Conservation (phyloP, 2,329 filamentous ascomycete species). For the Neofusicoccum parvum region DNA sequence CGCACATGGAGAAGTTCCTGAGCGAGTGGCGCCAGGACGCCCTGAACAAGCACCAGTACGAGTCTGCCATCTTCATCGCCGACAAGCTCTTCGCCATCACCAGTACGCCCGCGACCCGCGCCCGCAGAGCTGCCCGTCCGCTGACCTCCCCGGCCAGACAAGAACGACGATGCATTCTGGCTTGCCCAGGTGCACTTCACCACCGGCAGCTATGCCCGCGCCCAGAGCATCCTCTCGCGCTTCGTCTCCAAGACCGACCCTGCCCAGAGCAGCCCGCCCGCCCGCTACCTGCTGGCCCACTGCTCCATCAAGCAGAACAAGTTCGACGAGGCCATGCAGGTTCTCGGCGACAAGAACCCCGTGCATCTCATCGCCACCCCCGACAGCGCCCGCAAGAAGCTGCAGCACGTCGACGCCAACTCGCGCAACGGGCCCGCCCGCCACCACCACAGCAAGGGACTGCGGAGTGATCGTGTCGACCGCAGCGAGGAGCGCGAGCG, state of each 20-base stretch:
- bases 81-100: conserved; percentile 96
- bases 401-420: conserved; percentile 65
- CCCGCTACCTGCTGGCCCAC: conserved; percentile 89
- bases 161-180: conserved; percentile 94
- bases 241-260: conserved; percentile 78
- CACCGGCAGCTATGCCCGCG: conserved; percentile 91
- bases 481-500: conserved; percentile 63
- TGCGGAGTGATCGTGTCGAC: conserved; percentile 56
- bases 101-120: conserved; percentile 58
- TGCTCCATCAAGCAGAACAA: conserved; percentile 91
- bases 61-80: conserved; percentile 93
- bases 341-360: conserved; percentile 93
- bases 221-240: conserved; percentile 75
- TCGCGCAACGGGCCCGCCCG: conserved; percentile 40
- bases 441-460: conserved; percentile 44
- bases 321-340: conserved; percentile 81
- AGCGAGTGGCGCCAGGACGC: conserved; percentile 95
- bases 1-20: conserved; percentile 84
- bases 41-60: conserved; percentile 92
- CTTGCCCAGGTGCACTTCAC: conserved; percentile 98
- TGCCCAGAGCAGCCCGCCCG: conserved; percentile 77
- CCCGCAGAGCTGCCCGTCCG: conserved; percentile 1
- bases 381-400: conserved; percentile 68
- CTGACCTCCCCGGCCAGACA: conserved; percentile 59
- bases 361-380: conserved; percentile 76